Conservation (phyloP, 2,329 filamentous ascomycete genomes). For the Blastomyces percursus region DNA sequence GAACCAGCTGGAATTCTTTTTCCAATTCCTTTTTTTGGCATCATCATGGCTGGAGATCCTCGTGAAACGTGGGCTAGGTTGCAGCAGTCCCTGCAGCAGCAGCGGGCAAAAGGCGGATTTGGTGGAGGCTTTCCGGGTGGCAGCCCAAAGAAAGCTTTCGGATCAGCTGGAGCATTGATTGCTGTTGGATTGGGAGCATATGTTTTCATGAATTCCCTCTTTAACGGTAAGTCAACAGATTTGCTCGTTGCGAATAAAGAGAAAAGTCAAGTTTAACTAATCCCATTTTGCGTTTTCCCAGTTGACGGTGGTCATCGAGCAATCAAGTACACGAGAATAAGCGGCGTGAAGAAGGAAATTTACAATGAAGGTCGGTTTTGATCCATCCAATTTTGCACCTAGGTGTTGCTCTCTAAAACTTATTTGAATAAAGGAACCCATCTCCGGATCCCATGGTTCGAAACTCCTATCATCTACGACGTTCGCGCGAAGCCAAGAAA, state of each 20-base stretch:
- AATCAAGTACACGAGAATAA: slow-evolving; percentile 93
- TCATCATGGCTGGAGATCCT: slow-evolving; percentile 43
- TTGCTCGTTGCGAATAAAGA: slow-evolving; percentile 6
- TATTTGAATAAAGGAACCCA: slow-evolving; percentile 62
- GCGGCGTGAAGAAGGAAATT: slow-evolving; percentile 91
- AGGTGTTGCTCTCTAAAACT: slow-evolving; percentile 2
- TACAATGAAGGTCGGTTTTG: slow-evolving; percentile 67
- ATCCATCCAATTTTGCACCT: slow-evolving; percentile 1
- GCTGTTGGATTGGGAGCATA: slow-evolving; percentile 40
- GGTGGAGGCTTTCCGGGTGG: slow-evolving; percentile 44
- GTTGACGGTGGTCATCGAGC: slow-evolving; percentile 97
- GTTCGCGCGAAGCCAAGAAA: slow-evolving; percentile 96
- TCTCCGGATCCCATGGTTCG: slow-evolving; percentile 89
- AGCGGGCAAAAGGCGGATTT: slow-evolving; percentile 38
- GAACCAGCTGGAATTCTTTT: not conserved
- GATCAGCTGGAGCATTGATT: slow-evolving; percentile 44
- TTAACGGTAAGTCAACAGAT: slow-evolving; percentile 46
- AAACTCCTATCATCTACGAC: slow-evolving; percentile 93
- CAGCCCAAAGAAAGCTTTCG: slow-evolving; percentile 32
- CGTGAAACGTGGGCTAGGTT: slow-evolving; percentile 56
- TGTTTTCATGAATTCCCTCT: slow-evolving; percentile 46
- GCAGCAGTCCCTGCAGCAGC: slow-evolving; percentile 50
- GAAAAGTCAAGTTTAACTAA: slow-evolving; percentile 11
- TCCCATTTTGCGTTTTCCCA: slow-evolving; percentile 20
- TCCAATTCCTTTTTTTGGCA: slow-evolving; percentile 11